A percentile compares a stretch with the other conserved stretches of the same genome.
These are phyloP conservation scores for Venustampulla echinocandica DNA, from an alignment of 495 filamentous ascomycete genomes.

Conservation along the genomic window DNA sequence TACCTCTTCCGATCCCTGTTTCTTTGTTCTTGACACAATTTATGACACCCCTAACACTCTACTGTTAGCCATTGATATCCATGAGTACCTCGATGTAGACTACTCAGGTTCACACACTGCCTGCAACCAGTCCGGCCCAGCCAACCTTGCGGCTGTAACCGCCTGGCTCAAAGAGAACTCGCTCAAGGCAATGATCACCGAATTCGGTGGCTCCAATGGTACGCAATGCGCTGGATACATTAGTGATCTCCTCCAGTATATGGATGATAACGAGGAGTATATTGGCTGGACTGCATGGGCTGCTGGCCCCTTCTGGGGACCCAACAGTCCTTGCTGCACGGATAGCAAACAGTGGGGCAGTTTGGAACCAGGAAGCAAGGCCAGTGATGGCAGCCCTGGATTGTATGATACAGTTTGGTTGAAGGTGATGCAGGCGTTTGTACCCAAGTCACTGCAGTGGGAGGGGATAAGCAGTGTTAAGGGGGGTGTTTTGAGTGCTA, in stretches of 20 bases:
- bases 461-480: not conserved
- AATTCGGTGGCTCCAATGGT: slow-evolving; percentile 42
- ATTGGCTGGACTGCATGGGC: slow-evolving; percentile 49
- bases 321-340: slow-evolving; percentile 38
- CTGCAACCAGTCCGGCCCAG: slow-evolving; percentile 31
- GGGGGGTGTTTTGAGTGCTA: not conserved
- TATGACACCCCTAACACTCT: too few relatives aligned
- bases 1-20: not conserved
- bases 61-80: slow-evolving; percentile 33
- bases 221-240: slow-evolving; percentile 38
- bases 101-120: slow-evolving; percentile 35
- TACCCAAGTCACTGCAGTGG: slow-evolving; percentile 32
- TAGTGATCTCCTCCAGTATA: slow-evolving; percentile 37
- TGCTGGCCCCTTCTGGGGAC: slow-evolving; percentile 43
- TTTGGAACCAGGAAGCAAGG: slow-evolving; percentile 38
- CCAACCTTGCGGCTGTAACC: slow-evolving; percentile 35
- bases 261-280: slow-evolving; percentile 39
- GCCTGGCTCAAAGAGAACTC: slow-evolving; percentile 39
- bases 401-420: slow-evolving; percentile 39
- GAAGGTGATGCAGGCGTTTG: slow-evolving; percentile 33
- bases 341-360: slow-evolving; percentile 35
- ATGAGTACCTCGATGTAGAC: slow-evolving; percentile 44
- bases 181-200: slow-evolving; percentile 45
- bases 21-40: too few relatives aligned
- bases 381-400: slow-evolving; percentile 33